Evolutionary conservation across 768 basidiomycete species (phyloP), one percentile per base, ranked within the genome.

Genomic region (Cyathus striatus): DNA sequence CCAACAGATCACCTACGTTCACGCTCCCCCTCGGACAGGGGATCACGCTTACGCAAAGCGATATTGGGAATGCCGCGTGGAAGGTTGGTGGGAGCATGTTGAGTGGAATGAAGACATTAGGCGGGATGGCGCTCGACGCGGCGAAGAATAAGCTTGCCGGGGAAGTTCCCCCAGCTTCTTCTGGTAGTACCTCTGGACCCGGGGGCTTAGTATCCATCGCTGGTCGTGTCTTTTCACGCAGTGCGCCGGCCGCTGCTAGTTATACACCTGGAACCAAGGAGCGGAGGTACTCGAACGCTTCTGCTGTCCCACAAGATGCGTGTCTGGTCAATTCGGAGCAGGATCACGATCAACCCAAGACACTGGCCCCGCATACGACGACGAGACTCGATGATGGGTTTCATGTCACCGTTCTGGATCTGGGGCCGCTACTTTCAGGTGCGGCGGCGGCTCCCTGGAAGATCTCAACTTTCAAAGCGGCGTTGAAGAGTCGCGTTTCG

Each of bases 81-180:
- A 78, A 70, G 49, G 75, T 81, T 2, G 81, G 83, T 17, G 81
- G 77, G 23, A 75, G 69, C 18, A 69, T 87, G 7, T 60, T 84
- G 44, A 79, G 70, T 49, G 81, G 83, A 16, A 74, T 86, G 72
- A 75, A 75, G 54, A 73, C 75, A 5, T 55, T 85, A 2, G 78
- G 83, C 1, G 81, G 81, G 13, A 65, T 79, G 51, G 84, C 83
- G 1, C 69, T 73, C 24, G 69, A 68, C 14, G 79, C 77, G 27
- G 76, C 76, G 38, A 61, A 59, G 59, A 65, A 51, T 33, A 50
- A 59, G 3, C 59, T 68, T 13, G 63, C 50, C 26, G 59, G 30
- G 6, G 55, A 51, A n/a, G n/a, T n/a, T n/a, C n/a, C n/a, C n/a
- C n/a, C n/a, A n/a, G n/a, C n/a, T n/a, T n/a, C n/a, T n/a, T n/a